A percentile compares a stretch with the other conserved stretches of the same genome.
phyloP scores from a whole-genome alignment of 371 early-diverging fungal genomes.

The Apophysomyces variabilis region DNA sequence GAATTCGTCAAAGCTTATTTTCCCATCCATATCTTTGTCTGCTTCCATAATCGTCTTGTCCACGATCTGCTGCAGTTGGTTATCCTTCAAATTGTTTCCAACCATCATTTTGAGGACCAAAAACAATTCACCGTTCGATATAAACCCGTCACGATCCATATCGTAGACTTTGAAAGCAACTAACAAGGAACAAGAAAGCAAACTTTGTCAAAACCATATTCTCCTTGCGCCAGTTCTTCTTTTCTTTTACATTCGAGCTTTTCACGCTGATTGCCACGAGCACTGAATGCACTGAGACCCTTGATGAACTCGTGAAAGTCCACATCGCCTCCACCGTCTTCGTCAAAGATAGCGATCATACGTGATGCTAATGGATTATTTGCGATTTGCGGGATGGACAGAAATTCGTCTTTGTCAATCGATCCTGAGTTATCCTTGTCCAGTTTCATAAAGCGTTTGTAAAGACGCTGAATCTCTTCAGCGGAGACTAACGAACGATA shows the following conservation, averaged over 20 bases:
- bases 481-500: constrained; percentile 66
- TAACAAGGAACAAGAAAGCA: constrained; percentile 24
- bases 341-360: constrained; percentile 95
- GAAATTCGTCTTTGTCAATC: constrained; percentile 95
- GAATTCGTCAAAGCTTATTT: constrained; percentile 96
- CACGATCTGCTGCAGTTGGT: constrained; percentile 98
- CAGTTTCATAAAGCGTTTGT: constrained; percentile 95
- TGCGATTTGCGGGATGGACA: constrained; percentile 93
- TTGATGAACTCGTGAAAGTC: constrained; percentile 98
- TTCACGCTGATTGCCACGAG: constrained; percentile 90
- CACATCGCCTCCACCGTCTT: constrained; percentile 96
- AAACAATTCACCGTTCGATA: constrained; percentile 97
- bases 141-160: constrained; percentile 97
- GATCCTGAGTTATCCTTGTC: constrained; percentile 96
- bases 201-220: background rate
- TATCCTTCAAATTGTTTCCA: constrained; percentile 92
- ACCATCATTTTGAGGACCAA: constrained; percentile 98
- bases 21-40: constrained; percentile 93
- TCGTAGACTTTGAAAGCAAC: constrained; percentile 99
- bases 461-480: constrained; percentile 95
- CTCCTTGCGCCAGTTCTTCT: constrained; percentile 9
- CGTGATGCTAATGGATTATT: constrained; percentile 95
- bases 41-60: constrained; percentile 99
- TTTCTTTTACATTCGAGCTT: constrained; percentile 82
- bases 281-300: constrained; percentile 91